Evolutionary conservation across 192 early-diverging fungal species (phyloP).

Genomic region (Umbelopsis vinacea): DNA sequence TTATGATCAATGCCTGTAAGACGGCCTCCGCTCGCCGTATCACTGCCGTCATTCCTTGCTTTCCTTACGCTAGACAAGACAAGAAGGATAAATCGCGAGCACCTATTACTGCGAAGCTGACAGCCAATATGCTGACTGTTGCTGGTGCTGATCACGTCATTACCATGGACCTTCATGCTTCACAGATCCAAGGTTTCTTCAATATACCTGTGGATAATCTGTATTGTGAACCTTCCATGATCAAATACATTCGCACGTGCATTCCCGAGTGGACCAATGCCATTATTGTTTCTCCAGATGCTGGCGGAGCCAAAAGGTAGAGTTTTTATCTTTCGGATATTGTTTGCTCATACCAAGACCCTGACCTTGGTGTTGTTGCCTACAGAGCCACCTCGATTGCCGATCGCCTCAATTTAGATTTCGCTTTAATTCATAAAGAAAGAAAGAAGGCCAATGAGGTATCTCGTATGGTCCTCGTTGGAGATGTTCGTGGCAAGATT

Average conservation of each 20-base stretch:
- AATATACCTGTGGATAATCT: constrained; percentile 94
- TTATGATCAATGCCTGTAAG: constrained; percentile 96
- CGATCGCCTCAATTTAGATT: constrained; percentile 90
- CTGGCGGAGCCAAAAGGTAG: constrained; percentile 94
- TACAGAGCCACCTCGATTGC: constrained; percentile 90
- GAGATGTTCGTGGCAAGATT: constrained; percentile 88
- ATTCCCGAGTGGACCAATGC: constrained; percentile 71
- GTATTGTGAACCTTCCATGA: constrained; percentile 87
- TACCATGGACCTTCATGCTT: constrained; percentile 96
- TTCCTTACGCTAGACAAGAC: constrained; percentile 96
- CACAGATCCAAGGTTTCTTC: constrained; percentile 97
- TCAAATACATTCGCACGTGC: constrained; percentile 82
- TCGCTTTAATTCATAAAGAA: constrained; percentile 99
- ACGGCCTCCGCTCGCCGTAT: constrained; percentile 90
- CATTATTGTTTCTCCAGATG: constrained; percentile 93
- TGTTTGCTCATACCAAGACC: not conserved
- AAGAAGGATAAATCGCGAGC: constrained; percentile 99
- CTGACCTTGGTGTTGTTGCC: constrained; percentile 1
- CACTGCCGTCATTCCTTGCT: constrained; percentile 96
- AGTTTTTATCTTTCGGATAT: not conserved
- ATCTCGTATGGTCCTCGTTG: constrained; percentile 92
- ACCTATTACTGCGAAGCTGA: constrained; percentile 94
- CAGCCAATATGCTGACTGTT: constrained; percentile 93
- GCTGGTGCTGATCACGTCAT: constrained; percentile 98
- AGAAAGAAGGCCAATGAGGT: constrained; percentile 88